Evolutionary conservation across 495 filamentous ascomycete genomes (phyloP), one percentile per base, ranked within the genome.

Genomic region (Diplogelasinospora grovesii): DNA sequence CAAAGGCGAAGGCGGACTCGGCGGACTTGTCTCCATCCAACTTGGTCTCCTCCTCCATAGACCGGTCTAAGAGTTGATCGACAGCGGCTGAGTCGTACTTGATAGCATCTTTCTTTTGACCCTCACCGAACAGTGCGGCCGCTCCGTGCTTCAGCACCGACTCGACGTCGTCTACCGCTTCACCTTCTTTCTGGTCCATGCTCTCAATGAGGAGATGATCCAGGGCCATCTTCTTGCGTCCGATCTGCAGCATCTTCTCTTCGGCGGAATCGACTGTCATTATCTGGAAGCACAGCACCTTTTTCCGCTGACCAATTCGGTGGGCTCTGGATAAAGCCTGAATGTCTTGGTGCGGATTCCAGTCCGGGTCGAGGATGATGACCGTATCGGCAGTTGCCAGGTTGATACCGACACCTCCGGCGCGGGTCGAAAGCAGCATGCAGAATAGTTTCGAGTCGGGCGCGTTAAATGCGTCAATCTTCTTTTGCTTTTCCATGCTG

Each of bases 321-420:
- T 99, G 92, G 16, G 90, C 93, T 45, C 92, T 81, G 6, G 88
- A 94, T 4, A 97, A 65, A 0, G 92, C 92, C 61, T 99, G 92
- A 46, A 97, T 86, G 54, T 99, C 92, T 58, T 97, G 92, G 51
- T 97, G 92, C 0, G 92, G 92, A 49, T 99, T 99, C 67, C 95
- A 97, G 53, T 99, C 92, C 0, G 92, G 93, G 54, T 99, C 92
- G 49, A 96, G 80, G 34, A 99, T 95, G 39, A 99, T 96, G 46
- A 99, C 92, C 0, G 93, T 99, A 53, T 99, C 92, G 3, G 92
- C 92, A 21, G 87, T 94, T 0, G 93, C 92, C 32, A 99, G 75
- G 53, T 99, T 99, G 66, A 99, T 99, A 11, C 92, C 92, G 2
- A 97, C 90, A 36, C 92, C 92, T 25, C 92, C 92, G 5, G 92